Conservation (phyloP, 108 stramenopile species). For the Nitzschia putrida region DNA sequence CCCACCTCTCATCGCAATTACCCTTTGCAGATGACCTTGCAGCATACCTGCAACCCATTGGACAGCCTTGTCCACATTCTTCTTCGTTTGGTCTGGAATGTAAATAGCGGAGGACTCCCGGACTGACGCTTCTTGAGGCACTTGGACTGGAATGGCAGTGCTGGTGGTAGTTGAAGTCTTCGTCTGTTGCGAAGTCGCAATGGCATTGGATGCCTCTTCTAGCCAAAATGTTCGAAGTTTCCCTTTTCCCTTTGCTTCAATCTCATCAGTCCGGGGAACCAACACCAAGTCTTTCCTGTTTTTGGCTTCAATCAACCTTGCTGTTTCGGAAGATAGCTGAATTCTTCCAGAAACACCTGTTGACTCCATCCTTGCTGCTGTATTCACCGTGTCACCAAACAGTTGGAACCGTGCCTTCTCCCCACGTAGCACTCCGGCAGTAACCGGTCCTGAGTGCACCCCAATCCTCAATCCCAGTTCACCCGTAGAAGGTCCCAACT, state of each 20-base stretch:
- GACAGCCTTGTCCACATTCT: neutral
- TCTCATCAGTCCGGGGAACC: neutral
- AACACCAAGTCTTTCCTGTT: neutral
- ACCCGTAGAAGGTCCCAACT: conserved; percentile 14
- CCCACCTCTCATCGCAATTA: neutral
- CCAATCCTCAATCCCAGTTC: conserved; percentile 23
- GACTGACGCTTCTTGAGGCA: neutral
- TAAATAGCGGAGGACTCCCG: neutral
- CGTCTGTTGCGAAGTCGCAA: neutral
- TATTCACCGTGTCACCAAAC: neutral
- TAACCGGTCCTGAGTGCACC: neutral
- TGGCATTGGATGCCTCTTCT: neutral
- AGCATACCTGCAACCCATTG: neutral
- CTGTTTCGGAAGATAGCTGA: neutral
- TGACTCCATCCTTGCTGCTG: neutral
- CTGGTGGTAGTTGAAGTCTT: neutral
- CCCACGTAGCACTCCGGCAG: neutral
- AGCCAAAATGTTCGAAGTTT: neutral
- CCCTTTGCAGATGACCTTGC: neutral
- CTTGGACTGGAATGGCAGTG: neutral
- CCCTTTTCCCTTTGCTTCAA: neutral
- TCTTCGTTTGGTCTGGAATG: neutral
- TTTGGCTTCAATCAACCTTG: neutral
- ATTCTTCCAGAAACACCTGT: neutral
- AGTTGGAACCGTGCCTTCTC: neutral